phyloP scores from a whole-genome alignment of 106 monocot genomes.

The Dendrobium catenatum region DNA sequence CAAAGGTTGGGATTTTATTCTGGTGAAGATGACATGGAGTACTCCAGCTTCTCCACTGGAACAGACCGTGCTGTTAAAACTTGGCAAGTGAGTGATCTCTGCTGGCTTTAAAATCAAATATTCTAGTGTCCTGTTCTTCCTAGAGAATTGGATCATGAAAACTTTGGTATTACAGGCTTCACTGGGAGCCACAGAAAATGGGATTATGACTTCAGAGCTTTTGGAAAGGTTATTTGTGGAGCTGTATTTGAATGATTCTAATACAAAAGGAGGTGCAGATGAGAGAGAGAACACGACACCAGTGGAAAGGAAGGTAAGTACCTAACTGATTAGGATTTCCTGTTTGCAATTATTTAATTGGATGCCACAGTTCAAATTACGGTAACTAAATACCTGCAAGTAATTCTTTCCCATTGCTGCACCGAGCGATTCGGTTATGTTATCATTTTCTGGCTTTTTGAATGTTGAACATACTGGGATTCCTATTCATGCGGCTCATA shows the following conservation, averaged over 20 bases:
- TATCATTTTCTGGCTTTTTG: too few species aligned
- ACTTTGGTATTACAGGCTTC: slow-evolving; percentile 43
- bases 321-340: neutral
- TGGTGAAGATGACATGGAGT: slow-evolving; percentile 96
- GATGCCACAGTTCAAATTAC: neutral
- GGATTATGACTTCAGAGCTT: slow-evolving; percentile 72
- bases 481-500: too few species aligned
- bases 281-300: neutral
- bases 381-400: neutral
- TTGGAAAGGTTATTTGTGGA: slow-evolving; percentile 52
- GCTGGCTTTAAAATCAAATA: neutral
- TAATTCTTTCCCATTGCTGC: neutral
- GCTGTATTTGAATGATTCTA: neutral
- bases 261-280: slow-evolving; percentile 13
- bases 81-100: slow-evolving; percentile 67
- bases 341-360: neutral
- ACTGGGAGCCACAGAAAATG: slow-evolving; percentile 45
- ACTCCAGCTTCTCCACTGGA: slow-evolving; percentile 66
- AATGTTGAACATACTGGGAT: too few species aligned
- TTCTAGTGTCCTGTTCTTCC: neutral
- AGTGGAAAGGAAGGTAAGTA: slow-evolving; percentile 2
- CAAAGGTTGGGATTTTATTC: slow-evolving; percentile 82
- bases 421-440: neutral
- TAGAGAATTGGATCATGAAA: neutral
- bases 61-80: slow-evolving; percentile 97